phyloP scores from a whole-genome alignment of 2,329 filamentous ascomycete species.

The Neocucurbitaria cava region DNA sequence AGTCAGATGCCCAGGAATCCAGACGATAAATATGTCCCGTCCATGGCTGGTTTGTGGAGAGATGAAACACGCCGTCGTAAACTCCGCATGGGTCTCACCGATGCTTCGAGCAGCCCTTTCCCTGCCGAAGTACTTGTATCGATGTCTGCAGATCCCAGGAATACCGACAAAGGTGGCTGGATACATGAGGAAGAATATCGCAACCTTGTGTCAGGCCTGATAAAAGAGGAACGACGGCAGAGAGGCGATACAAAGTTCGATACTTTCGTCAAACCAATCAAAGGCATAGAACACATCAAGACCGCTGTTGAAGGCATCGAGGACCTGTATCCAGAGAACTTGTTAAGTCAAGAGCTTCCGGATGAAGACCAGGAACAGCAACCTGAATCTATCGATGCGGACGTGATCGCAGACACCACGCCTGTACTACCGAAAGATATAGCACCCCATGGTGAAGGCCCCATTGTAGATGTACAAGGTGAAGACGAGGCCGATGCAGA shows the following conservation, averaged over 20 bases:
- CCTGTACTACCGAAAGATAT: not conserved
- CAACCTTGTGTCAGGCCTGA: constrained; percentile 68
- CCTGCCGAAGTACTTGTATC: constrained; percentile 81
- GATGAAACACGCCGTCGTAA: constrained; percentile 85
- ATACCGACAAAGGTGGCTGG: constrained; percentile 80
- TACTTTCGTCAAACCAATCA: constrained; percentile 64
- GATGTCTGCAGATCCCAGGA: constrained; percentile 83
- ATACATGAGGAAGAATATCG: constrained; percentile 88
- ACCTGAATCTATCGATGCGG: not conserved
- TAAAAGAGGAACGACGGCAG: constrained; percentile 67
- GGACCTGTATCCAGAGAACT: constrained; percentile 78
- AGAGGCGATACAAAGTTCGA: constrained; percentile 64
- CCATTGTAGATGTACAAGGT: constrained; percentile 22
- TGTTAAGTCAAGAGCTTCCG: constrained; percentile 45
- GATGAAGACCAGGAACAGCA: constrained; percentile 10
- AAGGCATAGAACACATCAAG: constrained; percentile 67
- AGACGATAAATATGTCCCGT: constrained; percentile 85
- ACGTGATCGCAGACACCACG: not conserved
- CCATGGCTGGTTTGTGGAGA: constrained; percentile 92
- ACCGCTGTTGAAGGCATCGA: constrained; percentile 84
- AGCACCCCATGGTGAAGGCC: constrained; percentile 9
- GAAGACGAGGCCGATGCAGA: constrained; percentile 34
- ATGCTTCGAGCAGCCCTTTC: constrained; percentile 76
- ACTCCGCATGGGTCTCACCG: constrained; percentile 68
- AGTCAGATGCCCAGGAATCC: constrained; percentile 61